Conservation (phyloP, 441 rosid genomes). For the Pelargonium citronellum region DNA sequence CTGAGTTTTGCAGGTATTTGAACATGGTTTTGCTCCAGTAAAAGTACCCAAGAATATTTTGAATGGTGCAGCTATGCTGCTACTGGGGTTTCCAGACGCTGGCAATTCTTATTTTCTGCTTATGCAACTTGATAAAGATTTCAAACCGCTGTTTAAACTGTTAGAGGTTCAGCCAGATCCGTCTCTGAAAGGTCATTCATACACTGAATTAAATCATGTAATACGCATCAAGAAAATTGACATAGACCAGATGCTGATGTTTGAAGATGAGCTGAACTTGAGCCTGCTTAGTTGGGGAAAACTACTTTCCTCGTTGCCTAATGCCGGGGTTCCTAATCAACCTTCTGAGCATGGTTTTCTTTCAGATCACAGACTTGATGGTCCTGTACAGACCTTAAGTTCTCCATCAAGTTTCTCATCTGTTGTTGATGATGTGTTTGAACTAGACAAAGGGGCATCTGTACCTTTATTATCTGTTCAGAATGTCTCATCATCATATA, state of each 20-base stretch:
- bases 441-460: slow-evolving; percentile 62
- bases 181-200: slow-evolving; percentile 46
- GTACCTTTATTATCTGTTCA: slow-evolving; percentile 44
- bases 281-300: slow-evolving; percentile 53
- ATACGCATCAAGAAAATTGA: slow-evolving; percentile 66
- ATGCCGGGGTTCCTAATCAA: slow-evolving; percentile 41
- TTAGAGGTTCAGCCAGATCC: slow-evolving; percentile 56
- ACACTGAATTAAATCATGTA: slow-evolving; percentile 49
- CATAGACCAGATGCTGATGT: slow-evolving; percentile 72
- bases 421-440: slow-evolving; percentile 89
- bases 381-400: slow-evolving; percentile 48
- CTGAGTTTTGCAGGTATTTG: slow-evolving; percentile 65
- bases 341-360: slow-evolving; percentile 47
- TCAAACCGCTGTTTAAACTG: slow-evolving; percentile 78
- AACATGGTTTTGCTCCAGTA: slow-evolving; percentile 56
- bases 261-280: slow-evolving; percentile 73
- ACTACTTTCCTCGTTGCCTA: slow-evolving; percentile 42
- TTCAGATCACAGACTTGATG: slow-evolving; percentile 50
- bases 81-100: slow-evolving; percentile 89
- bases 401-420: slow-evolving; percentile 72
- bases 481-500: slow-evolving; percentile 42
- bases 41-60: slow-evolving; percentile 66
- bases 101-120: slow-evolving; percentile 82
- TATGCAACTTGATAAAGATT: slow-evolving; percentile 88
- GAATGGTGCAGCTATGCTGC: slow-evolving; percentile 52